A percentile compares a stretch with the other conserved stretches of the same genome.
These are phyloP conservation scores for Aspergillus sp. DNA, from an alignment of 2,329 filamentous ascomycete genomes.

Conservation along the genomic window DNA sequence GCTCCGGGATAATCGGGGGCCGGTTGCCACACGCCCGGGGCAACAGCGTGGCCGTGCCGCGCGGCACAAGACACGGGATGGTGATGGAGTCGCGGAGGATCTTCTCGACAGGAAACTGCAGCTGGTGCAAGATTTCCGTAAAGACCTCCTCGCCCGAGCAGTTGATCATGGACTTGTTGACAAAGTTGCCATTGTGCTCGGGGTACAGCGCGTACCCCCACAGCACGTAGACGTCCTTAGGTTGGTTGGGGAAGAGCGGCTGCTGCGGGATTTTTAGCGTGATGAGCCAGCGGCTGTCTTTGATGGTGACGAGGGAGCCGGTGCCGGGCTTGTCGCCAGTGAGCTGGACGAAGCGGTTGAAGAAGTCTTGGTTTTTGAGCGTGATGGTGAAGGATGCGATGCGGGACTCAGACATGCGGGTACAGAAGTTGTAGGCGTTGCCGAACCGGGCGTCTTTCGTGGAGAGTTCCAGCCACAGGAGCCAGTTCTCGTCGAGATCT, in stretches of 20 bases:
- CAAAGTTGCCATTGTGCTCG: slow-evolving; percentile 32
- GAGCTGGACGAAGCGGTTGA: slow-evolving; percentile 22
- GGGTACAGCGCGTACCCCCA: slow-evolving; percentile 45
- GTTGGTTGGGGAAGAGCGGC: slow-evolving; percentile 41
- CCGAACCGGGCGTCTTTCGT: slow-evolving; percentile 36
- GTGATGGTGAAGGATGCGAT: slow-evolving; percentile 45
- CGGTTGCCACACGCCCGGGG: slow-evolving; percentile 35
- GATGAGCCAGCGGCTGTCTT: slow-evolving; percentile 42
- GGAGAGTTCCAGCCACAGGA: slow-evolving; percentile 41
- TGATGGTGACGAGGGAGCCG: slow-evolving; percentile 36
- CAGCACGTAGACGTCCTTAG: slow-evolving; percentile 31
- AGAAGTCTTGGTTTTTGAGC: slow-evolving; percentile 29
- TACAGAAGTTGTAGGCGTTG: slow-evolving; percentile 42
- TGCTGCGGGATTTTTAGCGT: slow-evolving; percentile 42
- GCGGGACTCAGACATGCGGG: slow-evolving; percentile 33
- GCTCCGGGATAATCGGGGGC: slow-evolving; percentile 37
- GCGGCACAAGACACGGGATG: slow-evolving; percentile 42
- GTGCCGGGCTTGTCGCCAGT: slow-evolving; percentile 33
- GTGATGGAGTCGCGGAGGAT: slow-evolving; percentile 27
- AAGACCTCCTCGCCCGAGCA: slow-evolving; percentile 43
- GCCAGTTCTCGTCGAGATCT: slow-evolving; percentile 40
- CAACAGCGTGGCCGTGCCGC: slow-evolving; percentile 38
- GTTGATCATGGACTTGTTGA: slow-evolving; percentile 40
- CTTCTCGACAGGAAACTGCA: slow-evolving; percentile 33
- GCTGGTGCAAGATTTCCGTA: slow-evolving; percentile 37